Percentiles rank a stretch among this genome's conserved stretches.
Evolutionary conservation across 2,329 filamentous ascomycete species (phyloP).

Genomic region (Fusarium scirpi): DNA sequence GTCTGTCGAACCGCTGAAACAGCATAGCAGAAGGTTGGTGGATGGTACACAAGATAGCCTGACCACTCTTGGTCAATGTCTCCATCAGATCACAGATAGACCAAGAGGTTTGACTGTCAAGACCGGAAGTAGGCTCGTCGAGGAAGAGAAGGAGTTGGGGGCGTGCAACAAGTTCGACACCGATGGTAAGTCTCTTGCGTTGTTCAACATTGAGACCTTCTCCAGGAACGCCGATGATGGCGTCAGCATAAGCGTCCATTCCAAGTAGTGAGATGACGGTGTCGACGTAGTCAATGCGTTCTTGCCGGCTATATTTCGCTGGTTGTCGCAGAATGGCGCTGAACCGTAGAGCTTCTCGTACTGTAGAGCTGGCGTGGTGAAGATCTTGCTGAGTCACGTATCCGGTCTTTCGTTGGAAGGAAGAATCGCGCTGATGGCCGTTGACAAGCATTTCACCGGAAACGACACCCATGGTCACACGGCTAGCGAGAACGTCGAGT

Average conservation of each 20-base stretch:
- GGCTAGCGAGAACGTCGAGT: constrained; percentile 82
- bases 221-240: constrained; percentile 69
- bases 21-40: constrained; percentile 51
- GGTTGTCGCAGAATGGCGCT: constrained; percentile 85
- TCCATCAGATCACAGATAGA: constrained; percentile 68
- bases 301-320: constrained; percentile 69
- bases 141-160: constrained; percentile 68
- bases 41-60: constrained; percentile 55
- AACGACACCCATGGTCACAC: constrained; percentile 88
- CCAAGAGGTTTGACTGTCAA: constrained; percentile 71
- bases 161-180: constrained; percentile 65
- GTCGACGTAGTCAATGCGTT: constrained; percentile 85
- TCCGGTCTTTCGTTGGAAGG: constrained; percentile 87
- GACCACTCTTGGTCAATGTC: constrained; percentile 64
- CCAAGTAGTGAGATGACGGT: constrained; percentile 74
- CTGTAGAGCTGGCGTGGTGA: constrained; percentile 81
- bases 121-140: constrained; percentile 68
- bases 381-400: constrained; percentile 93
- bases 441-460: constrained; percentile 78
- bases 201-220: constrained; percentile 70
- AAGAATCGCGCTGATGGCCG: constrained; percentile 73
- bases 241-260: constrained; percentile 72
- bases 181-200: constrained; percentile 69
- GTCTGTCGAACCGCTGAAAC: constrained; percentile 55
- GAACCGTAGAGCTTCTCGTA: constrained; percentile 85